These are phyloP conservation scores for Trichoderma sp. DNA, from an alignment of 2,329 filamentous ascomycete genomes.

Conservation along the genomic window DNA sequence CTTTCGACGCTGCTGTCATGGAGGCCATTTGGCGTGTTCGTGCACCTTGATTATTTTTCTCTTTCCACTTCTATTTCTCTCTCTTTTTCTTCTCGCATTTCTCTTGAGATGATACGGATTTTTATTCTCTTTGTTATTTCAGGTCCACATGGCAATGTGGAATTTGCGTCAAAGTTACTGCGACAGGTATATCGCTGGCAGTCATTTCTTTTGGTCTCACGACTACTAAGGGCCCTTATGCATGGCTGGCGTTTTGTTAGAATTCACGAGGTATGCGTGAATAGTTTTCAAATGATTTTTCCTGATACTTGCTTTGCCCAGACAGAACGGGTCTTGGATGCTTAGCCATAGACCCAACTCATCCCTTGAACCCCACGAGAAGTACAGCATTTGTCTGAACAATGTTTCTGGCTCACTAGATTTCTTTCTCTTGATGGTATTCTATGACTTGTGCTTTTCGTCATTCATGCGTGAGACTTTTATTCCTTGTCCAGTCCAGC, in stretches of 20 bases:
- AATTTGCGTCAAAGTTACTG: background rate
- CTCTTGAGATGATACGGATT: background rate
- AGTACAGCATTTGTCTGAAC: background rate
- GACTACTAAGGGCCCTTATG: constrained; percentile 33
- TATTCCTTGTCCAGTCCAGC: background rate
- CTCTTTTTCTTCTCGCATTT: background rate
- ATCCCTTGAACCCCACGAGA: background rate
- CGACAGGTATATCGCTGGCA: background rate
- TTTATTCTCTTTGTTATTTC: background rate
- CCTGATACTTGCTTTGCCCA: background rate
- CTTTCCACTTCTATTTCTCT: background rate
- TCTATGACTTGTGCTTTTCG: background rate
- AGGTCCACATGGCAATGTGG: background rate
- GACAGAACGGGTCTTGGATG: background rate
- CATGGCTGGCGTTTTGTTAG: constrained; percentile 34
- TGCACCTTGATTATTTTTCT: background rate
- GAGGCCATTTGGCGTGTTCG: background rate
- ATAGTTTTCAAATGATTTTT: constrained; percentile 28
- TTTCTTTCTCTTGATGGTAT: background rate
- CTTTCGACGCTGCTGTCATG: background rate
- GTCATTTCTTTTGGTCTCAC: constrained; percentile 23
- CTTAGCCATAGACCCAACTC: background rate
- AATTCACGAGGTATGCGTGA: constrained; percentile 39
- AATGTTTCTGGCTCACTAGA: background rate
- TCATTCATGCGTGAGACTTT: background rate